These are phyloP conservation scores for Agapanthus africanus DNA, from an alignment of 106 monocot genomes.

Conservation along the genomic window DNA sequence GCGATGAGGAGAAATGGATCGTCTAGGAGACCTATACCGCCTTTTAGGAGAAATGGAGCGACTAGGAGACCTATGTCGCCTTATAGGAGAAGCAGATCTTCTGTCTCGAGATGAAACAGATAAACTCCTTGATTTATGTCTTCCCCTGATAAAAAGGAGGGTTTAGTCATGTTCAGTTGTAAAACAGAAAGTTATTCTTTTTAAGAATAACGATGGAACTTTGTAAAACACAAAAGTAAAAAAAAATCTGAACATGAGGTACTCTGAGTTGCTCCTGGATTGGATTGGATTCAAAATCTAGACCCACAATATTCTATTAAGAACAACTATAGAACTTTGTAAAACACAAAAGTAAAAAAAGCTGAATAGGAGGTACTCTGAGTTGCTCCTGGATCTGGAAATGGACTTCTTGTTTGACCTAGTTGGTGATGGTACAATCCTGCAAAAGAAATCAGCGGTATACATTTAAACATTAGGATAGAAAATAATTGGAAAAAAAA, in stretches of 20 bases:
- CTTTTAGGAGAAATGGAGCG: conserved; percentile 24
- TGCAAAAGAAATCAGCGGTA: conserved; percentile 19
- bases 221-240: neutral
- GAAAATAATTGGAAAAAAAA: conserved; percentile 7
- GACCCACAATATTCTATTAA: no score
- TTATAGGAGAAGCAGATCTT: conserved; percentile 32
- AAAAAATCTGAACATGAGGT: neutral
- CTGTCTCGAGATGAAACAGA: conserved; percentile 38
- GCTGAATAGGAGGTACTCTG: conserved; percentile 20
- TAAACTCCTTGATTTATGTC: conserved; percentile 40
- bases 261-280: conserved; percentile 47
- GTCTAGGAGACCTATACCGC: conserved; percentile 24
- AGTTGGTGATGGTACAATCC: conserved; percentile 28
- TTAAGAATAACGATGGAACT: no score
- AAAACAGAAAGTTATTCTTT: no score
- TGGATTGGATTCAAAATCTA: no score
- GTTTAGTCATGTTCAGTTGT: neutral
- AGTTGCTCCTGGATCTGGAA: conserved; percentile 34
- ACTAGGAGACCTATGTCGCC: conserved; percentile 26
- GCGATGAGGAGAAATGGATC: conserved; percentile 35
- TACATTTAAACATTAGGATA: neutral
- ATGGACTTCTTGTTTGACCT: conserved; percentile 46
- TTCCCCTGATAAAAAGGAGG: conserved; percentile 24
- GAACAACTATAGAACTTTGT: neutral
- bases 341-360: neutral